A percentile compares a stretch with the other conserved stretches of the same genome.
phyloP scores from a whole-genome alignment of 495 filamentous ascomycete species.

The Penicillium odoratum region DNA sequence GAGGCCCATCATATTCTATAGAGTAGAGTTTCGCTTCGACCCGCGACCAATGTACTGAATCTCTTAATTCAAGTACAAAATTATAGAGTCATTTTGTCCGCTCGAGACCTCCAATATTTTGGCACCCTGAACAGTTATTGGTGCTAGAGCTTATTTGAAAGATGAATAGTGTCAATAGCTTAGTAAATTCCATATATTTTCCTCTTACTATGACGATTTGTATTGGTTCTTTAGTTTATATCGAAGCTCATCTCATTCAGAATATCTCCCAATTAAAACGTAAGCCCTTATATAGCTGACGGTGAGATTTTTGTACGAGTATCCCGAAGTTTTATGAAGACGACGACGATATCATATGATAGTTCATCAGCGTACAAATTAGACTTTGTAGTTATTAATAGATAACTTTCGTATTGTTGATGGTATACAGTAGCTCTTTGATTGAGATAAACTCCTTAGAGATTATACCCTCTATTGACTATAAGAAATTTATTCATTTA shows the following conservation, averaged over 20 bases:
- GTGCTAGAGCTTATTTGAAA: background rate
- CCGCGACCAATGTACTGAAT: background rate
- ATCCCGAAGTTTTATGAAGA: background rate
- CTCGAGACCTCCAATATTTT: background rate
- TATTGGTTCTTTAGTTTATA: background rate
- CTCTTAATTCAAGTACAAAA: background rate
- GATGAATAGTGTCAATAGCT: background rate
- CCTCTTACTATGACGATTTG: background rate
- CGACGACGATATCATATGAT: background rate
- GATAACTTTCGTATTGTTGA: background rate
- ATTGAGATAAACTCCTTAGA: background rate
- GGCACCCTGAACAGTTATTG: background rate
- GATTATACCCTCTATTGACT: background rate
- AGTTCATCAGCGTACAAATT: background rate
- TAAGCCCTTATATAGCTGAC: background rate
- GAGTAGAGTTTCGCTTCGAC: background rate
- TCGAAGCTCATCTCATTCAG: background rate
- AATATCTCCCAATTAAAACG: background rate
- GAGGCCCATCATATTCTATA: background rate
- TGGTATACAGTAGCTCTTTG: background rate
- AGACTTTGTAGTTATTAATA: background rate
- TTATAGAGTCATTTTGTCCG: background rate
- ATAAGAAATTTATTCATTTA: background rate
- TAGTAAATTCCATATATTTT: background rate
- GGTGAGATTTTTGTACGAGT: background rate